These are phyloP conservation scores for Penicillium sclerotiorum DNA, from an alignment of 2,329 filamentous ascomycete species.

Conservation along the genomic window DNA sequence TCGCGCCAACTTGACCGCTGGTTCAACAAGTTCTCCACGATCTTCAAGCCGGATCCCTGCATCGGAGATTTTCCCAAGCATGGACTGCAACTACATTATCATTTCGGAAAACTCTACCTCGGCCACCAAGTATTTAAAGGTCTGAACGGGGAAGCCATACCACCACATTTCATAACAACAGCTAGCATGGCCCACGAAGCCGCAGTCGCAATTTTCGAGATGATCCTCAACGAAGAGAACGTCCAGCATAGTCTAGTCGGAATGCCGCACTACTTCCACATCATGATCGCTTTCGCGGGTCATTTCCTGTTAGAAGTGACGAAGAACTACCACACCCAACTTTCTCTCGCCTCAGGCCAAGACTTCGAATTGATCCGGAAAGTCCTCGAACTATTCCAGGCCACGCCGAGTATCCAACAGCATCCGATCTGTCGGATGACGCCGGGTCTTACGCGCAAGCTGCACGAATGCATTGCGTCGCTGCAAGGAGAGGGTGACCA, in stretches of 20 bases:
- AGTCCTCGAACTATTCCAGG: constrained; percentile 21
- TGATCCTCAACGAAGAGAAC: constrained; percentile 41
- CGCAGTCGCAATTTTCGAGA: constrained; percentile 42
- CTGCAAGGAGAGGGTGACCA: constrained; percentile 8
- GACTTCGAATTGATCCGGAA: constrained; percentile 21
- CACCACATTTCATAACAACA: constrained; percentile 33
- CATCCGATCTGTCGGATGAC: constrained; percentile 30
- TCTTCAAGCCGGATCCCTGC: constrained; percentile 26
- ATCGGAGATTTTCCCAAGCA: constrained; percentile 52
- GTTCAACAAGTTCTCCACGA: constrained; percentile 29
- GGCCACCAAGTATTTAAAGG: constrained; percentile 52
- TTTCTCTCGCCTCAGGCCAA: constrained; percentile 33
- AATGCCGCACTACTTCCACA: constrained; percentile 47
- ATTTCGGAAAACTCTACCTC: constrained; percentile 53
- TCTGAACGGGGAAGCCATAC: constrained; percentile 39
- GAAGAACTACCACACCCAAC: constrained; percentile 40
- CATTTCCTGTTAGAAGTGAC: constrained; percentile 45
- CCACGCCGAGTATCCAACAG: constrained; percentile 21
- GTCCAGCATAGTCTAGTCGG: constrained; percentile 41
- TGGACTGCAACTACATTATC: constrained; percentile 50
- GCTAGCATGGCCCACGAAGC: constrained; percentile 34
- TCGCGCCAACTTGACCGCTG: constrained; percentile 33
- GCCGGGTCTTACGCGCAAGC: constrained; percentile 23
- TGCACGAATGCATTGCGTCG: constrained; percentile 20
- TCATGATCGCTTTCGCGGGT: constrained; percentile 47